Percentiles rank a stretch among this genome's conserved stretches.
These are phyloP conservation scores for Boletales sp. DNA, from an alignment of 768 basidiomycete genomes.

Conservation along the genomic window DNA sequence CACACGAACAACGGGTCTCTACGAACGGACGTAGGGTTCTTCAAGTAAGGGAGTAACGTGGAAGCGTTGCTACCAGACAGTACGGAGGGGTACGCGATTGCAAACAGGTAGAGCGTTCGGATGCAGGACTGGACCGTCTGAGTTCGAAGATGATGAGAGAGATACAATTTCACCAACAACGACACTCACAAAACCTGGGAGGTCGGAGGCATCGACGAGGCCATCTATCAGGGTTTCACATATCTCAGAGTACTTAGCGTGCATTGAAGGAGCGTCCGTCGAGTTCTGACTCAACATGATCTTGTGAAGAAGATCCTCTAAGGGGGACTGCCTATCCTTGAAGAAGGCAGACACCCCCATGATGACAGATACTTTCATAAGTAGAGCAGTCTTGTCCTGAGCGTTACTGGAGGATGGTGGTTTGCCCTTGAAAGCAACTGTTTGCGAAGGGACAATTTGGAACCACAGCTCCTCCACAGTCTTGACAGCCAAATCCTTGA, in stretches of 20 bases:
- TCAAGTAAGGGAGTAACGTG: slow-evolving; percentile 86
- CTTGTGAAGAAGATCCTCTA: slow-evolving; percentile 83
- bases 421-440: slow-evolving; percentile 37
- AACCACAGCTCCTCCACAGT: slow-evolving; percentile 94
- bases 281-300: slow-evolving; percentile 75
- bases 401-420: slow-evolving; percentile 25
- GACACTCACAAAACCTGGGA: slow-evolving; percentile 68
- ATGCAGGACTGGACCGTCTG: slow-evolving; percentile 84
- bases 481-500: slow-evolving; percentile 90
- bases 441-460: slow-evolving; percentile 33
- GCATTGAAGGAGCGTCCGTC: slow-evolving; percentile 48
- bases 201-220: slow-evolving; percentile 80
- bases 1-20: neutral
- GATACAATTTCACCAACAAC: neutral
- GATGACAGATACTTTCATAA: slow-evolving; percentile 72
- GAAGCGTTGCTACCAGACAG: slow-evolving; percentile 83
- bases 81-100: slow-evolving; percentile 77
- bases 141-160: neutral
- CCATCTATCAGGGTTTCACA: slow-evolving; percentile 85
- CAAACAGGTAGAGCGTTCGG: slow-evolving; percentile 79
- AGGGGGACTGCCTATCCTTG: slow-evolving; percentile 75
- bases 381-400: slow-evolving; percentile 52
- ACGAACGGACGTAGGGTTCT: slow-evolving; percentile 72
- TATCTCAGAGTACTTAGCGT: slow-evolving; percentile 71
- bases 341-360: slow-evolving; percentile 83